Evolutionary conservation across 2,329 filamentous ascomycete genomes (phyloP).

Genomic region (Tothia fuscella): DNA sequence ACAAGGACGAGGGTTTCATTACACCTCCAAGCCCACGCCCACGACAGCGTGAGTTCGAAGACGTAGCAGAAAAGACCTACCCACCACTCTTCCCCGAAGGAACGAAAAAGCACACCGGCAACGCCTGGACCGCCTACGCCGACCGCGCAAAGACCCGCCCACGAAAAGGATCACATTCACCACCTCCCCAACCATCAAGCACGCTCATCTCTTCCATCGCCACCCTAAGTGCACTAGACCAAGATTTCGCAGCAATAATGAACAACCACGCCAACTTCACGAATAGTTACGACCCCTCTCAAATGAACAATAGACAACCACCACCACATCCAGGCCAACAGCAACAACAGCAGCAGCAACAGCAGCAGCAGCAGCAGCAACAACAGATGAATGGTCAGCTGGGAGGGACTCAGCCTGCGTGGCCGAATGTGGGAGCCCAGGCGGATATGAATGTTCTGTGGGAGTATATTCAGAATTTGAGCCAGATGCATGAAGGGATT

Average conservation of each 20-base stretch:
- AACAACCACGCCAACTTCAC: conserved; percentile 7
- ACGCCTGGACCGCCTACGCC: neutral
- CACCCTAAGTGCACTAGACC: too few species aligned
- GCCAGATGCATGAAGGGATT: conserved; percentile 28
- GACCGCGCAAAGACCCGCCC: neutral
- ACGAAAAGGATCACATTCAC: neutral
- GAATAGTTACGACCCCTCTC: too few species aligned
- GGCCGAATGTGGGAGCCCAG: conserved; percentile 25
- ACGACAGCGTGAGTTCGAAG: too few species aligned
- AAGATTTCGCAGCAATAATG: conserved; percentile 4
- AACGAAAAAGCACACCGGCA: too few species aligned
- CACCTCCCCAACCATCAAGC: neutral
- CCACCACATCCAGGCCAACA: neutral
- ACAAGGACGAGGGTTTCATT: too few species aligned
- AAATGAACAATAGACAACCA: too few species aligned
- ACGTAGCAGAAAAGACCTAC: too few species aligned
- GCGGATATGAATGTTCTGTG: conserved; percentile 32
- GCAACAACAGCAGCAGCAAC: conserved; percentile 1
- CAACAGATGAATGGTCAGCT: conserved; percentile 10
- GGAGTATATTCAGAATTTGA: conserved; percentile 29
- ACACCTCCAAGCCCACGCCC: too few species aligned
- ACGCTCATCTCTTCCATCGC: too few species aligned
- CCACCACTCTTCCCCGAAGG: too few species aligned
- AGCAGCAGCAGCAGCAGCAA: conserved; percentile 3
- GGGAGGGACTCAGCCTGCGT: conserved; percentile 6